Evolutionary conservation across 2,329 filamentous ascomycete species (phyloP), one percentile per base, ranked within the genome.

Genomic region (Cercospora sojina): DNA sequence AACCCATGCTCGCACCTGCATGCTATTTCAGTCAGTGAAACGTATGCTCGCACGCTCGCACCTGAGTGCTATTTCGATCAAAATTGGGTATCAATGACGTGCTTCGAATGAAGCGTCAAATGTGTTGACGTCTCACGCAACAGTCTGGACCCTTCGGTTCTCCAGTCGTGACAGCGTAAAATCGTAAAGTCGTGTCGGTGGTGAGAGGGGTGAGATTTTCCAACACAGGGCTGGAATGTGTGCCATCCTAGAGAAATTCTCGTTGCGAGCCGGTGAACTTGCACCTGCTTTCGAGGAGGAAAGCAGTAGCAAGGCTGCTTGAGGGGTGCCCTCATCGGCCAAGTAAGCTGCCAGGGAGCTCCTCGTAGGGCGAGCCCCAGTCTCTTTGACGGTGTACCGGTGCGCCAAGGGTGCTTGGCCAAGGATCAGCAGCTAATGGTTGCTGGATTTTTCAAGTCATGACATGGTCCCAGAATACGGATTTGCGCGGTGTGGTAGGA

Each of bases 381-480:
- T 16, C 23, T 29, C 9, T 5, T 16, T 7, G 6, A 6, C 3
- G 47, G 23, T 6, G 23, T 35, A 4, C 3, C 29, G 18, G 20
- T 6, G 27, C 31, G 31, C 5, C 12, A 10, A 4, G 20, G n/a
- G 23, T 27, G n/a, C n/a, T n/a, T 29, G 35, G 12, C 29, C n/a
- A 29, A 6, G 3, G 10, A 18, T 57, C 5, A 27, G 18, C 18
- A 18, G n/a, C 29, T 7, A 18, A 5, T 25, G 16, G 18, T 18
- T 7, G 18, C 25, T 16, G 18, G 12, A 12, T 23, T 49, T 16
- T 49, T 51, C 62, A 58, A 47, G 55, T 51, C 62, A 64, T 64
- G 41, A 64, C 62, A 32, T 59, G 41, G 25, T 59, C 62, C 62
- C 53, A 59, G 43, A 64, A 64, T 12, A 29, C 38, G 41, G 60